Percentiles rank a stretch among this genome's conserved stretches.
Evolutionary conservation across 2,329 filamentous ascomycete genomes (phyloP).

Genomic region (Colletotrichum euphorbiae): DNA sequence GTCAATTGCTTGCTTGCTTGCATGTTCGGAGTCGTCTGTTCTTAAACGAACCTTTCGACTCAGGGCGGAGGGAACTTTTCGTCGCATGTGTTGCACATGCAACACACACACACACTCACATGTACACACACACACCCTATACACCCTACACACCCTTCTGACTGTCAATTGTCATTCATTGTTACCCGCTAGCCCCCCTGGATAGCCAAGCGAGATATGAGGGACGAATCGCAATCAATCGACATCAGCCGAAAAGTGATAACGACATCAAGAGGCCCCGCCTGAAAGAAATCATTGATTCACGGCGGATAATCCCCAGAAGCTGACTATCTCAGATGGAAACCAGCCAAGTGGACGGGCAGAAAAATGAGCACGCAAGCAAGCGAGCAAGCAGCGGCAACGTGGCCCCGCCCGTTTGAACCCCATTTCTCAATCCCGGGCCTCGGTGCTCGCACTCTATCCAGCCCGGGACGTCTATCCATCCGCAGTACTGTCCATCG

Average conservation of each 20-base stretch:
- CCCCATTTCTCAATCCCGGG: neutral
- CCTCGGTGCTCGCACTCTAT: constrained; percentile 19
- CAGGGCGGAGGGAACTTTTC: neutral
- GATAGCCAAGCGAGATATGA: constrained; percentile 23
- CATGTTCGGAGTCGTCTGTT: constrained; percentile 19
- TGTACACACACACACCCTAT: no score
- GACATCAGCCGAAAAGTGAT: constrained; percentile 9
- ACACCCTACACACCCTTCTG: neutral
- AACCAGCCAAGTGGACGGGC: neutral
- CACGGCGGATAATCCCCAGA: neutral
- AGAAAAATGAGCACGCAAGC: neutral
- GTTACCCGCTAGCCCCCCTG: neutral
- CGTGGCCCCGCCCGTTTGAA: constrained; percentile 7
- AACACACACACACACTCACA: neutral
- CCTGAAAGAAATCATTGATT: neutral
- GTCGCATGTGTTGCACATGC: constrained; percentile 8
- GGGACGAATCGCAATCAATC: constrained; percentile 10
- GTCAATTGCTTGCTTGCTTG: neutral
- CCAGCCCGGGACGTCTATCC: constrained; percentile 8
- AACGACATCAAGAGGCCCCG: neutral
- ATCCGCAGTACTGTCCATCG: neutral
- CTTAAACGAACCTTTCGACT: constrained; percentile 16
- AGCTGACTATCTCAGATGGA: neutral
- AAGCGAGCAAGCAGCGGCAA: constrained; percentile 1
- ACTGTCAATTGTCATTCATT: constrained; percentile 2